Conservation (phyloP, 2,329 filamentous ascomycete species). For the Fusarium stilboides region DNA sequence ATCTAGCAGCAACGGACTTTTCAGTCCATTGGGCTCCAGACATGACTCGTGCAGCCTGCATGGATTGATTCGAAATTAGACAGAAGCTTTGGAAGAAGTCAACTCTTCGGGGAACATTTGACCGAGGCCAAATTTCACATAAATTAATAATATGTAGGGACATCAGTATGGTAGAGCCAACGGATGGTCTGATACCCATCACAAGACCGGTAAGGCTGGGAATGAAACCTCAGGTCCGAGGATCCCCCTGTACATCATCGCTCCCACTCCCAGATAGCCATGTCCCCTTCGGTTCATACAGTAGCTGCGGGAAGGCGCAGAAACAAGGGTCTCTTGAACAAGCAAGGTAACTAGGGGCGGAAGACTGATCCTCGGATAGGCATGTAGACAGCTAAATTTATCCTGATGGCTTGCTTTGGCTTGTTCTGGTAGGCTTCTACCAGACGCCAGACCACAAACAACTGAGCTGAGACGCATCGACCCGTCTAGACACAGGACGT, state of each 20-base stretch:
- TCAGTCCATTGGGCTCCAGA: background rate
- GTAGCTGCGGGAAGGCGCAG: conserved; percentile 18
- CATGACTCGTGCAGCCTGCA: conserved; percentile 11
- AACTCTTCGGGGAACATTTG: conserved; percentile 3
- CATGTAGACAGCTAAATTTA: conserved; percentile 32
- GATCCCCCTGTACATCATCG: conserved; percentile 7
- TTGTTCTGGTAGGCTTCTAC: conserved; percentile 15
- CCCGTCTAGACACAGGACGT: conserved; percentile 14
- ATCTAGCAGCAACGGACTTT: background rate
- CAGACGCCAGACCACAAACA: background rate
- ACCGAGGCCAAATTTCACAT: conserved; percentile 3
- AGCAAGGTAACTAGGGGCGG: background rate
- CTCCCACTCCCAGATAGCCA: background rate
- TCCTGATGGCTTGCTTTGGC: conserved; percentile 13
- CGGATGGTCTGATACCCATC: background rate
- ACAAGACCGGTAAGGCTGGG: conserved; percentile 28
- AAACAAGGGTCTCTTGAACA: conserved; percentile 2
- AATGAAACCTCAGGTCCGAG: background rate
- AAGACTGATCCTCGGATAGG: background rate
- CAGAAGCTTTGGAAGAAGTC: background rate
- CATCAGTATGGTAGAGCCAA: background rate
- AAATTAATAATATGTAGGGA: background rate
- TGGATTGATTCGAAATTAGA: background rate
- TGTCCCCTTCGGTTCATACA: conserved; percentile 2
- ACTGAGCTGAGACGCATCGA: conserved; percentile 19